Percentiles rank a stretch among this genome's conserved stretches.
phyloP scores from a whole-genome alignment of 768 basidiomycete species.

The Multifurca ochricompacta region DNA sequence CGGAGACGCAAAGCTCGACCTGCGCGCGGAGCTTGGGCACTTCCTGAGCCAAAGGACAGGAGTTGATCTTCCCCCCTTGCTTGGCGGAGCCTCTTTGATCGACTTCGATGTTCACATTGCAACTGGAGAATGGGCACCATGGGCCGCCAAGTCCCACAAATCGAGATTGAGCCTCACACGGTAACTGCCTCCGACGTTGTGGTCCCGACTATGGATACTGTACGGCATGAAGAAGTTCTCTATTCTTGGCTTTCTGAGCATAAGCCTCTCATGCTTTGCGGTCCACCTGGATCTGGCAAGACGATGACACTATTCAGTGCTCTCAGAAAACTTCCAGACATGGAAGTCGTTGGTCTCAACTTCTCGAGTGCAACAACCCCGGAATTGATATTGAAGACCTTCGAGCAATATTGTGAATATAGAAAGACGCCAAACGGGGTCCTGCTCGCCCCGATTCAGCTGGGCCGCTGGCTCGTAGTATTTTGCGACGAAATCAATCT shows the following conservation, averaged over 20 bases:
- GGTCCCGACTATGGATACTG: slow-evolving; percentile 96
- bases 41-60: slow-evolving; percentile 79
- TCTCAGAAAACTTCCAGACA: slow-evolving; percentile 92
- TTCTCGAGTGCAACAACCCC: slow-evolving; percentile 99
- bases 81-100: slow-evolving; percentile 74
- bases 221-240: slow-evolving; percentile 95
- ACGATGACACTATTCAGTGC: slow-evolving; percentile 99
- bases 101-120: slow-evolving; percentile 91
- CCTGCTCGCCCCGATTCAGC: slow-evolving; percentile 85
- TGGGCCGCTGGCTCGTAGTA: slow-evolving; percentile 98
- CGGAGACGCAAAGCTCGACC: slow-evolving; percentile 88
- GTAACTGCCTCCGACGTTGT: slow-evolving; percentile 96
- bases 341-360: slow-evolving; percentile 98
- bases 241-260: slow-evolving; percentile 99
- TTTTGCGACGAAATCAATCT: slow-evolving; percentile 99
- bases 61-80: slow-evolving; percentile 77
- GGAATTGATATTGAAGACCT: slow-evolving; percentile 96
- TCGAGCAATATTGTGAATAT: slow-evolving; percentile 99
- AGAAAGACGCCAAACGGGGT: slow-evolving; percentile 98
- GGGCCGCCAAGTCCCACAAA: slow-evolving; percentile 90
- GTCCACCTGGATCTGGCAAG: slow-evolving; percentile 99
- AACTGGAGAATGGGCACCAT: slow-evolving; percentile 81
- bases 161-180: slow-evolving; percentile 95
- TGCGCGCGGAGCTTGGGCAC: slow-evolving; percentile 84
- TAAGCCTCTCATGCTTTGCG: slow-evolving; percentile 96